Conservation (phyloP, 257 asterid species). For the Asclepias syriaca region DNA sequence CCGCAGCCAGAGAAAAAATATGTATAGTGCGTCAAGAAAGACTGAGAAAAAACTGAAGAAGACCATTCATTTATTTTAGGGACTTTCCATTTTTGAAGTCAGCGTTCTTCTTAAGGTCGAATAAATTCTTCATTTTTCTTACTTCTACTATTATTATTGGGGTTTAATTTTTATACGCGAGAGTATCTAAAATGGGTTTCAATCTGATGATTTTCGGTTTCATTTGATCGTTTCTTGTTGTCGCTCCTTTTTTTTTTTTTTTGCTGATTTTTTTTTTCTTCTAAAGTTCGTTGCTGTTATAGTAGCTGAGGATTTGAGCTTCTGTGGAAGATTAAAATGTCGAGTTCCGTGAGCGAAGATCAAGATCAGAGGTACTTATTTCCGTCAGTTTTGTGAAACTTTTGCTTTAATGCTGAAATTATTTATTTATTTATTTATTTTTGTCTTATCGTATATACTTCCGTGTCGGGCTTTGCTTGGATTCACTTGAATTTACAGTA, state of each 20-base stretch:
- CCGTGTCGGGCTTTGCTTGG: not conserved
- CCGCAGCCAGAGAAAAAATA: not conserved
- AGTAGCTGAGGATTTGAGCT: constrained; percentile 28
- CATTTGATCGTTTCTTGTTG: constrained; percentile 4
- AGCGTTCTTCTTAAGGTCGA: constrained; percentile 30
- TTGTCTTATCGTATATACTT: not conserved
- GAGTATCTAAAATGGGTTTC: constrained; percentile 14
- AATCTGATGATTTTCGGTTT: constrained; percentile 6
- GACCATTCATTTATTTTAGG: constrained; percentile 1
- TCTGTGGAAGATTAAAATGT: constrained; percentile 29
- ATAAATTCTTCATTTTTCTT: constrained; percentile 5
- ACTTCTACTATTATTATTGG: not conserved
- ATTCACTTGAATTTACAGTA: not conserved
- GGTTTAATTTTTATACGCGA: not conserved
- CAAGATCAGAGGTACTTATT: constrained; percentile 51
- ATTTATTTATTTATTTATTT: not conserved
- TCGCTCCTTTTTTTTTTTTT: constrained; percentile 7
- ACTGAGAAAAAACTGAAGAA: not conserved
- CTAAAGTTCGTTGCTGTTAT: not conserved
- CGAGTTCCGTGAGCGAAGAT: constrained; percentile 47
- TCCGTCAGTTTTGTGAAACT: constrained; percentile 4
- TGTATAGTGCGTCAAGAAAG: constrained; percentile 12
- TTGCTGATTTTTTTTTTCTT: not conserved
- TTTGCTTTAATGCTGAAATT: not conserved
- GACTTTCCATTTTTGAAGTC: constrained; percentile 21